Evolutionary conservation across 768 basidiomycete species (phyloP).

Genomic region (Lactarius deliciosus): DNA sequence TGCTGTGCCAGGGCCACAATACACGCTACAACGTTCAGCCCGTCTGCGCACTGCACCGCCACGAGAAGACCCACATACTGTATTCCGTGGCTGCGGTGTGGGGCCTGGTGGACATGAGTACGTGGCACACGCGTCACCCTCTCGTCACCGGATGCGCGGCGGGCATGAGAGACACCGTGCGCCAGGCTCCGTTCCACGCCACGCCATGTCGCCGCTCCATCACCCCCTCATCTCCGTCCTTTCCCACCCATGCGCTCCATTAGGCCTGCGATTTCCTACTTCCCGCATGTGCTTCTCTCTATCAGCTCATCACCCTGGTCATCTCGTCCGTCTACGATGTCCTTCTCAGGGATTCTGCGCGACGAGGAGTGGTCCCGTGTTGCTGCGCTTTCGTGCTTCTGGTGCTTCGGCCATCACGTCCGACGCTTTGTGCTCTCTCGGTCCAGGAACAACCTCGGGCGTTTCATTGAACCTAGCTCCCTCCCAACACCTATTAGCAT

Average conservation of each 20-base stretch:
- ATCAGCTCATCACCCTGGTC: constrained; percentile 16
- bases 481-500: constrained; percentile 1
- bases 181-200: constrained; percentile 24
- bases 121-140: constrained; percentile 13
- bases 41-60: constrained; percentile 18
- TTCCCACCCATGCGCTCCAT: constrained; percentile 22
- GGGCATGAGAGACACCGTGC: constrained; percentile 24
- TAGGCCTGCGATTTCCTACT: constrained; percentile 20
- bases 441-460: constrained; percentile 7
- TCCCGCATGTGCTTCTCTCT: constrained; percentile 5
- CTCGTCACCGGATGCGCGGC: constrained; percentile 25
- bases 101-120: background rate
- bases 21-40: constrained; percentile 10
- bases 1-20: constrained; percentile 25
- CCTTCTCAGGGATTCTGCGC: constrained; percentile 9
- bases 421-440: constrained; percentile 9
- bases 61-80: constrained; percentile 6
- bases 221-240: constrained; percentile 26
- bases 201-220: constrained; percentile 25
- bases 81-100: constrained; percentile 8
- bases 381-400: background rate
- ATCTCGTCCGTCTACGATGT: background rate
- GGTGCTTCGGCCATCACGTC: constrained; percentile 11
- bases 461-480: constrained; percentile 7
- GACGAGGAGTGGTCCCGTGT: background rate